Percentiles rank a stretch among this genome's conserved stretches.
Conservation (phyloP, 352 stramenopile species). For the Globisporangium solare region DNA sequence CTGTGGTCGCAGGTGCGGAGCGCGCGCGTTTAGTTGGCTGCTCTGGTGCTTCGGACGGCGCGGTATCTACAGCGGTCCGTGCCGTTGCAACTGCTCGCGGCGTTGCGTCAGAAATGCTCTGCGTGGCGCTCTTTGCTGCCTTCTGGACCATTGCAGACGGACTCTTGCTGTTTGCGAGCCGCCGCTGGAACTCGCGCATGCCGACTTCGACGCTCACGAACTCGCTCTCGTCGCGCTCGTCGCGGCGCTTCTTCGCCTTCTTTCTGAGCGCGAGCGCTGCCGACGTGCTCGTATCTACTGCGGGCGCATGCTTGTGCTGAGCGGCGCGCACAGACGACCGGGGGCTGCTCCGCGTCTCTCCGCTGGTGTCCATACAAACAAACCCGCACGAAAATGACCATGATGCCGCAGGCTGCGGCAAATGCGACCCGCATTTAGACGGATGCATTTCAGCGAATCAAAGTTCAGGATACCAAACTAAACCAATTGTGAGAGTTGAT, state of each 20-base stretch:
- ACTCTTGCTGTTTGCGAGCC: slow-evolving; percentile 26
- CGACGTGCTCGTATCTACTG: background rate
- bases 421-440: too few relatives aligned
- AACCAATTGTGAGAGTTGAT: too few relatives aligned
- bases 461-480: too few relatives aligned
- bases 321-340: background rate
- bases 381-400: background rate
- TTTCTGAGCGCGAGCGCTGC: slow-evolving; percentile 7
- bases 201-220: slow-evolving; percentile 72
- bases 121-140: background rate
- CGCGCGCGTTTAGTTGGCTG: slow-evolving; percentile 11
- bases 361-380: slow-evolving; percentile 25
- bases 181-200: slow-evolving; percentile 65
- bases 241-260: slow-evolving; percentile 26
- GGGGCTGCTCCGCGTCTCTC: slow-evolving; percentile 13
- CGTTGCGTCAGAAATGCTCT: slow-evolving; percentile 8
- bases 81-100: background rate
- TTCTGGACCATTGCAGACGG: background rate
- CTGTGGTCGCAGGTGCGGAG: background rate
- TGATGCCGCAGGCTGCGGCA: too few relatives aligned
- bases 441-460: background rate
- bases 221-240: slow-evolving; percentile 40
- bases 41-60: background rate
- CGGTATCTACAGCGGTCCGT: background rate
- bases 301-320: slow-evolving; percentile 16